These are phyloP conservation scores for Dryas octopetala DNA, from an alignment of 306 rosid genomes.

Conservation along the genomic window DNA sequence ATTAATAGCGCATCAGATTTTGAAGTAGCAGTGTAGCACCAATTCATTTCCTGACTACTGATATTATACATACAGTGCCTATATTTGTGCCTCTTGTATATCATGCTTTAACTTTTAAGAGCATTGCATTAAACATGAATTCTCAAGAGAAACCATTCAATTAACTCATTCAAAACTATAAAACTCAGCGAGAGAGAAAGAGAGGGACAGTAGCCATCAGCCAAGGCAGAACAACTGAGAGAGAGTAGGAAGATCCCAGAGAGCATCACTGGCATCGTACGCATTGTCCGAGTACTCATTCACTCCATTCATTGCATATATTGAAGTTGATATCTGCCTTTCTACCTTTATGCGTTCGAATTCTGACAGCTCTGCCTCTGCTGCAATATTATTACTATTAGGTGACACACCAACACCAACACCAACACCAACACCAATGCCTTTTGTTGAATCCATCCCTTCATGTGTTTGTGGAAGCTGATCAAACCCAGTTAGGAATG, in stretches of 20 bases:
- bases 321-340: conserved; percentile 39
- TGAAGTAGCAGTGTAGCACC: no score
- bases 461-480: conserved; percentile 28
- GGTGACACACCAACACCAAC: neutral
- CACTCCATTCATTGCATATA: conserved; percentile 30
- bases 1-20: no score
- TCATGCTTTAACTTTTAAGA: neutral
- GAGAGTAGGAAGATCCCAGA: conserved; percentile 40
- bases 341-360: conserved; percentile 27
- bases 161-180: neutral
- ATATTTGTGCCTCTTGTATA: neutral
- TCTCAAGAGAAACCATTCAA: conserved; percentile 4
- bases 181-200: neutral
- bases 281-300: conserved; percentile 27
- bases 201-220: conserved; percentile 8
- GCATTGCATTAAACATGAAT: neutral
- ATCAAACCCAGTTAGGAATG: conserved; percentile 33
- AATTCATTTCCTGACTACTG: neutral
- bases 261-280: conserved; percentile 30
- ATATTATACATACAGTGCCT: neutral
- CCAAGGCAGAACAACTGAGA: conserved; percentile 33
- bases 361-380: conserved; percentile 11
- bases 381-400: neutral
- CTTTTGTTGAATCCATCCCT: conserved; percentile 18
- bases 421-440: neutral